Percentiles rank a stretch among this genome's conserved stretches.
Conservation (phyloP, 1,139 yeast genomes). For the Suhomyces terraborum region DNA sequence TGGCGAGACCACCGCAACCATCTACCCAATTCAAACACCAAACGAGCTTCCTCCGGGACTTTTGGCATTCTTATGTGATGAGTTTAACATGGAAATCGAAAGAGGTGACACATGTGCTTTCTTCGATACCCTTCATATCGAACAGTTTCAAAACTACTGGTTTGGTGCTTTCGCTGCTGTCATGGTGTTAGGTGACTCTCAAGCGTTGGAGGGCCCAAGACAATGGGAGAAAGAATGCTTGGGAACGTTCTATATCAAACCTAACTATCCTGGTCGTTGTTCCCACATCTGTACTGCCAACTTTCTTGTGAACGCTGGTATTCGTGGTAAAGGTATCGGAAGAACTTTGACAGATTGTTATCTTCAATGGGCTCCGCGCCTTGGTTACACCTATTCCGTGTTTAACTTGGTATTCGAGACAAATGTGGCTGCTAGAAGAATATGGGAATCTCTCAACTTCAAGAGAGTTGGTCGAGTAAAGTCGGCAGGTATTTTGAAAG, state of each 20-base stretch:
- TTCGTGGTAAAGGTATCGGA: slow-evolving; percentile 92
- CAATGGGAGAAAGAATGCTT: slow-evolving; percentile 91
- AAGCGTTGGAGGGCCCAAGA: slow-evolving; percentile 56
- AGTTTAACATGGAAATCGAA: slow-evolving; percentile 89
- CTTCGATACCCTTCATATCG: slow-evolving; percentile 71
- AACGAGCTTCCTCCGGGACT: slow-evolving; percentile 73
- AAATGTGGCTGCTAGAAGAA: slow-evolving; percentile 75
- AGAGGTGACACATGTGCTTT: slow-evolving; percentile 87
- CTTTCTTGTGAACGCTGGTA: slow-evolving; percentile 87
- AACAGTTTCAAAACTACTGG: slow-evolving; percentile 82
- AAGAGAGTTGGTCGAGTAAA: slow-evolving; percentile 75
- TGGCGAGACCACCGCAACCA: slow-evolving; percentile 89
- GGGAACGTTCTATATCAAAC: slow-evolving; percentile 80
- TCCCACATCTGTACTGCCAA: slow-evolving; percentile 92
- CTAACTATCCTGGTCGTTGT: slow-evolving; percentile 90
- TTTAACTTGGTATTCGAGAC: slow-evolving; percentile 89
- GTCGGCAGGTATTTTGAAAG: slow-evolving; percentile 84
- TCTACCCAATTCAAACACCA: slow-evolving; percentile 75
- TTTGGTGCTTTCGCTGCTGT: slow-evolving; percentile 83
- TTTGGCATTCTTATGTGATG: slow-evolving; percentile 81
- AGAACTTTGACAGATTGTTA: slow-evolving; percentile 79
- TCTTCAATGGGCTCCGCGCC: slow-evolving; percentile 84
- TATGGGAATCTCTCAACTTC: slow-evolving; percentile 80
- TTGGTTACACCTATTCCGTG: slow-evolving; percentile 82
- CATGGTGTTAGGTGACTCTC: slow-evolving; percentile 79